A percentile compares a stretch with the other conserved stretches of the same genome.
These are phyloP conservation scores for Gossypium stocksii DNA, from an alignment of 345 rosid genomes.

Conservation along the genomic window DNA sequence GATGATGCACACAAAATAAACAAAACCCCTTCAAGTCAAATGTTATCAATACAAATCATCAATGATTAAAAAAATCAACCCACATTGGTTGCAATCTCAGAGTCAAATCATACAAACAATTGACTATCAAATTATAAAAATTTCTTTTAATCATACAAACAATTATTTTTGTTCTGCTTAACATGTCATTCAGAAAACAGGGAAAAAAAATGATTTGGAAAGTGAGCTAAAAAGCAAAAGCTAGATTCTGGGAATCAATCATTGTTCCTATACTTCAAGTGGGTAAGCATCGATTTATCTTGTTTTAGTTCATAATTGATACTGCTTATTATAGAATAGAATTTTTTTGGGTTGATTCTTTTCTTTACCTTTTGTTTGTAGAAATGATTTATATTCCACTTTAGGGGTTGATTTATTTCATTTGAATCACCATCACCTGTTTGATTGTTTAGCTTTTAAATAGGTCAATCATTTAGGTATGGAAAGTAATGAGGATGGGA, in stretches of 20 bases:
- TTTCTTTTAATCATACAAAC: no score
- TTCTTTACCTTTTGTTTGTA: background rate
- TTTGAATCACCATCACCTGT: background rate
- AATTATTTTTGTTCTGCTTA: no score
- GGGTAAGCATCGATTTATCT: background rate
- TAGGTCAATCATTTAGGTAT: background rate
- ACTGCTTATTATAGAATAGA: background rate
- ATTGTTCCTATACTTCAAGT: background rate
- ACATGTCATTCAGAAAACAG: no score
- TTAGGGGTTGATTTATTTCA: background rate
- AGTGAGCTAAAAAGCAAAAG: background rate
- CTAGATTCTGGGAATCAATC: background rate
- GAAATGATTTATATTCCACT: background rate
- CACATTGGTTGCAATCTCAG: no score
- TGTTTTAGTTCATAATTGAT: background rate
- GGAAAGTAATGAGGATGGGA: no score
- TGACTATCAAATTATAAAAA: no score
- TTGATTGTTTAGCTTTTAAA: background rate
- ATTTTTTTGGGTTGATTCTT: background rate
- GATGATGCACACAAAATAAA: no score
- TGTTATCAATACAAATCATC: no score
- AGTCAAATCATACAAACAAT: no score
- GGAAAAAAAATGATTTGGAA: background rate
- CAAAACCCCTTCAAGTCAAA: no score
- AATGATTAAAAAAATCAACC: no score